Evolutionary conservation across 805 yeast genomes (phyloP).

Genomic region (Maudiozyma turicensis): DNA sequence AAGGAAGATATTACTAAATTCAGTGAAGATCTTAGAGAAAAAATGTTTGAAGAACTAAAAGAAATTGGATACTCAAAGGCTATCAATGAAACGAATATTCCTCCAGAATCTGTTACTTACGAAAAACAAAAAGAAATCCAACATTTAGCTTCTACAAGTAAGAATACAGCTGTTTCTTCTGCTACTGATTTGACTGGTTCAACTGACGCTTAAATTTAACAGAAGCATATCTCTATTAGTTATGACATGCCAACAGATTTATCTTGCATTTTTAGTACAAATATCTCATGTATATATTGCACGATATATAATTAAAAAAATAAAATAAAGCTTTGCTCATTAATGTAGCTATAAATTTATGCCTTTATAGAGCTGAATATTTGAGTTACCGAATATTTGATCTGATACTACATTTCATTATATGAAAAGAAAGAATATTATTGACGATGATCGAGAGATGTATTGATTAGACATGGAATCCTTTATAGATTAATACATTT

Average conservation of each 20-base stretch:
- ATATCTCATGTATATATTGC: too few species aligned
- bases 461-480: too few species aligned
- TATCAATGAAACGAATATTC: slow-evolving; percentile 22
- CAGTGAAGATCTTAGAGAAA: slow-evolving; percentile 42
- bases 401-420: too few species aligned
- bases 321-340: too few species aligned
- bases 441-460: too few species aligned
- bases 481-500: too few species aligned
- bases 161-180: neutral
- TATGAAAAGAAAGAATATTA: too few species aligned
- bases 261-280: too few species aligned
- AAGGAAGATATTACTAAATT: slow-evolving; percentile 62
- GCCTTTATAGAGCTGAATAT: too few species aligned
- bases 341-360: too few species aligned
- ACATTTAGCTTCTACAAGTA: neutral
- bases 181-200: neutral
- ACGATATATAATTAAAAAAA: too few species aligned
- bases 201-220: neutral
- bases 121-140: neutral
- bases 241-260: neutral
- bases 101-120: slow-evolving; percentile 10
- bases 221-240: neutral
- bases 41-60: slow-evolving; percentile 41
- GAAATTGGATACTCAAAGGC: slow-evolving; percentile 33
- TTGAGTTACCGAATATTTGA: too few species aligned